These are phyloP conservation scores for Candida koratica DNA, from an alignment of 805 yeast species.

Conservation along the genomic window DNA sequence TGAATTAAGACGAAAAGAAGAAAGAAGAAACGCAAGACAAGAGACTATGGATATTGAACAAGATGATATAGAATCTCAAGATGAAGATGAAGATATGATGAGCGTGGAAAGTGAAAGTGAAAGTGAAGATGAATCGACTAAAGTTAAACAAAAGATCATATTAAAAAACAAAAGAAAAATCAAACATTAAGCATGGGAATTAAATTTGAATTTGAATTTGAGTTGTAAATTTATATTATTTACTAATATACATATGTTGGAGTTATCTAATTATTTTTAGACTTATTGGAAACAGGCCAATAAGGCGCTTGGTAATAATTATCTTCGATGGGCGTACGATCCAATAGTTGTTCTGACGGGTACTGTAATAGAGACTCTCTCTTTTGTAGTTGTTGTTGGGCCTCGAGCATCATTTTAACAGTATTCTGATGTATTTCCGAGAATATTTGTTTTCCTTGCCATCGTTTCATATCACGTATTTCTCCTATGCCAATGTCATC, in stretches of 20 bases:
- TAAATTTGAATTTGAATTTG: conserved; percentile 4
- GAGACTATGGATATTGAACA: conserved; percentile 45
- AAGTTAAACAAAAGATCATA: conserved; percentile 51
- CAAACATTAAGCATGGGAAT: conserved; percentile 13
- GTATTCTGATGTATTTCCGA: conserved; percentile 13
- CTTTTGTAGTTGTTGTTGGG: conserved; percentile 12
- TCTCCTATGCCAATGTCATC: background rate
- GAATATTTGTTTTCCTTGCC: conserved; percentile 13
- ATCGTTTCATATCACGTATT: conserved; percentile 9
- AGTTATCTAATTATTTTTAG: background rate
- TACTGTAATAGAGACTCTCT: no score
- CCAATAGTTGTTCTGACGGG: background rate
- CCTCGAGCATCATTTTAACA: conserved; percentile 13
- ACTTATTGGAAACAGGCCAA: conserved; percentile 14
- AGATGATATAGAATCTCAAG: conserved; percentile 35
- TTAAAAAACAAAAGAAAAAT: conserved; percentile 52
- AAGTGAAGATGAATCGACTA: conserved; percentile 25
- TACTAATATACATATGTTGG: conserved; percentile 9
- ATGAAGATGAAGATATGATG: conserved; percentile 28
- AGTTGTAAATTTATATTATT: conserved; percentile 3
- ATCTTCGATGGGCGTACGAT: background rate
- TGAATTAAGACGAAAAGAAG: conserved; percentile 73
- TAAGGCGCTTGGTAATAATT: conserved; percentile 12
- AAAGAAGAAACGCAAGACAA: conserved; percentile 62
- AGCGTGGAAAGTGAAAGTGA: conserved; percentile 44